phyloP scores from a whole-genome alignment of 1,284 basidiomycete species.

The Xanthoconium separans region DNA sequence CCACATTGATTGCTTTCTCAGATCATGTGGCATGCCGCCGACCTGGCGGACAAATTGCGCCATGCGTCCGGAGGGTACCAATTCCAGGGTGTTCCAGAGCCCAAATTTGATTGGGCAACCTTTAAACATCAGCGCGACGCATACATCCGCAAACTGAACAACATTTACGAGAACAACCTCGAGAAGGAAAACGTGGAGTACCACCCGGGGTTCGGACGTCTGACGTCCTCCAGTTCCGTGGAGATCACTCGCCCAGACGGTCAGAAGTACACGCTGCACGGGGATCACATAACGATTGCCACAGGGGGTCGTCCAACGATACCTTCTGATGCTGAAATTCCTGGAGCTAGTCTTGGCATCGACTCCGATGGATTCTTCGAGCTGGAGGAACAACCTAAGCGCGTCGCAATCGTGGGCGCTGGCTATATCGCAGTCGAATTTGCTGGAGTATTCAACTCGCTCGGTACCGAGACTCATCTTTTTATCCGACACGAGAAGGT shows the following conservation, averaged over 20 bases:
- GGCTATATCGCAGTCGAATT: conserved; percentile 98
- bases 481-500: conserved; percentile 90
- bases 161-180: conserved; percentile 90
- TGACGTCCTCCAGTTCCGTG: conserved; percentile 66
- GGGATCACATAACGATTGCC: conserved; percentile 81
- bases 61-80: conserved; percentile 82
- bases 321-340: conserved; percentile 80
- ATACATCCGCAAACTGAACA: conserved; percentile 90
- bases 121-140: conserved; percentile 96
- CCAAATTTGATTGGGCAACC: conserved; percentile 84
- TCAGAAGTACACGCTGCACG: conserved; percentile 63
- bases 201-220: conserved; percentile 77
- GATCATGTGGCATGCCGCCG: conserved; percentile 99
- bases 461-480: conserved; percentile 89
- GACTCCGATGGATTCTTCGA: conserved; percentile 97
- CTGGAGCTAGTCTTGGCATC: conserved; percentile 89
- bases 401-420: conserved; percentile 93
- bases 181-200: conserved; percentile 89
- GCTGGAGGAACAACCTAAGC: conserved; percentile 85
- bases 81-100: conserved; percentile 55
- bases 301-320: conserved; percentile 85
- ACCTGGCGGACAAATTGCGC: conserved; percentile 82
- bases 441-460: conserved; percentile 84
- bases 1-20: conserved; percentile 34
- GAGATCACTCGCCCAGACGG: conserved; percentile 68